A percentile compares a stretch with the other conserved stretches of the same genome.
phyloP scores from a whole-genome alignment of 1,284 basidiomycete species.

The Peniophora sp. region DNA sequence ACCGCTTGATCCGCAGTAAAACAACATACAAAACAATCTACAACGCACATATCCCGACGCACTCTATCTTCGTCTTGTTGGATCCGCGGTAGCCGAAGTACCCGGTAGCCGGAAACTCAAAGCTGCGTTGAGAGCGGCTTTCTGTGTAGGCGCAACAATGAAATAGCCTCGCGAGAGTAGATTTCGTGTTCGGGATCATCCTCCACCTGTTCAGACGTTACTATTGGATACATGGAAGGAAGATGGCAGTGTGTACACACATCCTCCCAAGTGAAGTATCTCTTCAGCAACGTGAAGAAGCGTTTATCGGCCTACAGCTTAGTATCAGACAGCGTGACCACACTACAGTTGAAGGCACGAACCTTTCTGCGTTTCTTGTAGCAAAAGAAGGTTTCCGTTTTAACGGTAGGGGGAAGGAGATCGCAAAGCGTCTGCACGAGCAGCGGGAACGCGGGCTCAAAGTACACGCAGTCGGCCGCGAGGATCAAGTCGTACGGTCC shows the following conservation, averaged over 20 bases:
- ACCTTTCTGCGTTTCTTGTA: slow-evolving; percentile 94
- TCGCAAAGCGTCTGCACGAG: slow-evolving; percentile 75
- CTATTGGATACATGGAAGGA: neutral
- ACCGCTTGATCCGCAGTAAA: too few species aligned
- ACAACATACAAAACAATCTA: too few species aligned
- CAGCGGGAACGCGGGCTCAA: slow-evolving; percentile 89
- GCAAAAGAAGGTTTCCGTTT: slow-evolving; percentile 78
- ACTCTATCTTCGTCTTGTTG: too few species aligned
- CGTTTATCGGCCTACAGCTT: slow-evolving; percentile 74
- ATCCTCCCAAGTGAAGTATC: slow-evolving; percentile 74
- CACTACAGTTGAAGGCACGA: slow-evolving; percentile 2
- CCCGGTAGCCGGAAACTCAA: too few species aligned
- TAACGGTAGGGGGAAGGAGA: slow-evolving; percentile 38
- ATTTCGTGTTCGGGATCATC: slow-evolving; percentile 29
- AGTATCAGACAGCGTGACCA: neutral
- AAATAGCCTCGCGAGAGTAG: slow-evolving; percentile 33
- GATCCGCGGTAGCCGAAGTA: too few species aligned
- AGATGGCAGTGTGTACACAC: slow-evolving; percentile 24
- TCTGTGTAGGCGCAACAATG: slow-evolving; percentile 23
- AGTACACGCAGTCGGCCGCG: slow-evolving; percentile 92
- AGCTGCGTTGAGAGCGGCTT: too few species aligned
- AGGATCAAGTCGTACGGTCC: slow-evolving; percentile 60
- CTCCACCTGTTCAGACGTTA: slow-evolving; percentile 18
- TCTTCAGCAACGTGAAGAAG: slow-evolving; percentile 80
- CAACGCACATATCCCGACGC: too few species aligned